Evolutionary conservation across 176 grass and related monocot genomes (phyloP), one percentile per base, ranked within the genome.

Genomic region (Lolium multiflorum): DNA sequence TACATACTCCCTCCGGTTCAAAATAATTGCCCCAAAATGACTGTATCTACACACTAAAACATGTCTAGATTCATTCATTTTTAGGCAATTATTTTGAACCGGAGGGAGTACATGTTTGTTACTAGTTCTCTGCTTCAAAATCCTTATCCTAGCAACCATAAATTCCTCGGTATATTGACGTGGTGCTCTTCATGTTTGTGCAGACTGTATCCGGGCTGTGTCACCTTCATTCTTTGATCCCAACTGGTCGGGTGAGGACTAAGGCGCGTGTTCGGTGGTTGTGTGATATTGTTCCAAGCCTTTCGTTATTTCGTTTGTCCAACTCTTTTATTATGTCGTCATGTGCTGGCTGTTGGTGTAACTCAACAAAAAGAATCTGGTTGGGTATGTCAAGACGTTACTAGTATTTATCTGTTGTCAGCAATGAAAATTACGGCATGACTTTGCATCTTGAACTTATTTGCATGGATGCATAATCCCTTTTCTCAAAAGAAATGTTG

Each of bases 201-300:
- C 62, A 65, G 62, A 65, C 25, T 65, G 62, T 65, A 6, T 65
- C 62, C 62, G 62, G 5, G 25, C 25, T 65, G 62, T 65, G 25
- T 65, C 62, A 15, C 62, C 62, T 31, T 65, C 62, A 65, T 65
- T 65, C 62, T 31, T 65, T 65, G 62, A 65, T 65, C 62, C 62
- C 62, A 65, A 28, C 62, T 65, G 62, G 62, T 13, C 11, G 4
- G 28, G 25, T 12, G 28, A 65, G 26, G 62, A 65, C 62, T 35
- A 64, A 16, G 62, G 24, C 24, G 13, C 31, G 13, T 35, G 62
- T 31, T 35, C 6, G 26, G 11, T 1, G 62, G 62, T 35, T 13
- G 12, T 13, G 12, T 35, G 13, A 65, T 65, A 35, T 65, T 65
- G 4, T 31, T 35, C 62, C 62, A 14, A 24, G 62, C 6, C 11